Base-by-base conservation (phyloP, 2,329 filamentous ascomycete species). In the Geosmithia putterillii region DNA sequence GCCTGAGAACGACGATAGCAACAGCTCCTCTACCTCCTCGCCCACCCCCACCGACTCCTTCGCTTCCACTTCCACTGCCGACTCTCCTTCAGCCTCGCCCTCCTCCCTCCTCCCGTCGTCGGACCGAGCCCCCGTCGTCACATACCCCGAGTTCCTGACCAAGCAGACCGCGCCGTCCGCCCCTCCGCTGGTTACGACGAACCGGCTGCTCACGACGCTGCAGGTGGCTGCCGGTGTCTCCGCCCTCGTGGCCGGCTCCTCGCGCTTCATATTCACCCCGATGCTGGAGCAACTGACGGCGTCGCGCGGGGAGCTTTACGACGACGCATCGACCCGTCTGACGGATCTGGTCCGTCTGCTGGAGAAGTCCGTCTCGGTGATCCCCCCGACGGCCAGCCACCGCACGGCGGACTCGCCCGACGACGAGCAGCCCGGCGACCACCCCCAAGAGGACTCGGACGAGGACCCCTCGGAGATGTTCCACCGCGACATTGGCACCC, bases 401-500 rank as follows among this genome's bases (percentile, higher is more conserved):
- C 37, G 39, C 20, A 7, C 25, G 17, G 22, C 8, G 15, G 22
- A 14, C n/a, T 22, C 22, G 17, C 49, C 51, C 21, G 45, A 49
- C 28, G 43, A 49, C 18, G 48, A 51, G 15, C 57, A 57, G 25
- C 71, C 66, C 53, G 71, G 70, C 21, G 68, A 64, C 45, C 73
- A 74, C 47, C 10, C 28, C 28, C 15, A 9, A n/a, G n/a, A n/a
- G 5, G 28, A 9, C 28, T 32, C 28, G 28, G 28, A 32, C 28
- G 28, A 32, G 28, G 79, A 82, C 52, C 85, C 86, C 1, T 79
- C 81, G 1, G 85, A 90, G 59, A 74, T 89, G 48, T 92, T 86
- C 62, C 84, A 89, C 59, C 77, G 84, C 39, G 86, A 92, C 55
- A 74, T 86, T 46, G 84, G 83, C 49, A 84, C 85, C 1, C 86